Percentiles rank a stretch among this genome's conserved stretches.
Evolutionary conservation across 192 early-diverging fungal species (phyloP).

Genomic region (Spinellus fusiger): DNA sequence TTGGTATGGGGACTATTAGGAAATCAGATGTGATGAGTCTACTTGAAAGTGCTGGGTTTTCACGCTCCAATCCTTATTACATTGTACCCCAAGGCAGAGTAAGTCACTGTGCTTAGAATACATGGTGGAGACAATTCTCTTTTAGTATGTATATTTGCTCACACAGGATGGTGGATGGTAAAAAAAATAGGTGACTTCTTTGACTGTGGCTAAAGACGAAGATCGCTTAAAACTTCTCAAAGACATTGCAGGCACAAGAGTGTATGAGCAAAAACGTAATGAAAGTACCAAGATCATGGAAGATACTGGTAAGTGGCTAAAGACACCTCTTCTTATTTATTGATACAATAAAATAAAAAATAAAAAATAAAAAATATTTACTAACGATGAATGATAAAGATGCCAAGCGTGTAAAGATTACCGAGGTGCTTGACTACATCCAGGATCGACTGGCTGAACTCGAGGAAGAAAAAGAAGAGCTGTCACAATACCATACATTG

Average conservation of each 20-base stretch:
- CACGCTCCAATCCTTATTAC: conserved; percentile 95
- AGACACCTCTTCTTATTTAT: too few species aligned
- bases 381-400: conserved; percentile 38
- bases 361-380: too few species aligned
- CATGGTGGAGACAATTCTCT: not conserved
- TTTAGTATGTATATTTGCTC: not conserved
- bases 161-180: too few species aligned
- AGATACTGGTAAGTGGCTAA: conserved; percentile 64
- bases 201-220: conserved; percentile 91
- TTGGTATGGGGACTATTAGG: too few species aligned
- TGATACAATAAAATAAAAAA: too few species aligned
- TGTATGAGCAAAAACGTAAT: conserved; percentile 87
- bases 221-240: conserved; percentile 89
- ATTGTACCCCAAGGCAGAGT: conserved; percentile 97
- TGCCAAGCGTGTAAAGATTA: conserved; percentile 78
- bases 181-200: conserved; percentile 64
- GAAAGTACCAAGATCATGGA: conserved; percentile 91
- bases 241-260: conserved; percentile 95
- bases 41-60: conserved; percentile 94
- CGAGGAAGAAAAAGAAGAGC: conserved; percentile 90
- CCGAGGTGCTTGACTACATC: conserved; percentile 82
- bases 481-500: conserved; percentile 80
- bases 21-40: conserved; percentile 90
- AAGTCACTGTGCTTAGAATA: conserved; percentile 25
- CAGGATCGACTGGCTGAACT: conserved; percentile 84